Conservation (phyloP, 2,329 filamentous ascomycete species). For the Colletotrichum liriopes region DNA sequence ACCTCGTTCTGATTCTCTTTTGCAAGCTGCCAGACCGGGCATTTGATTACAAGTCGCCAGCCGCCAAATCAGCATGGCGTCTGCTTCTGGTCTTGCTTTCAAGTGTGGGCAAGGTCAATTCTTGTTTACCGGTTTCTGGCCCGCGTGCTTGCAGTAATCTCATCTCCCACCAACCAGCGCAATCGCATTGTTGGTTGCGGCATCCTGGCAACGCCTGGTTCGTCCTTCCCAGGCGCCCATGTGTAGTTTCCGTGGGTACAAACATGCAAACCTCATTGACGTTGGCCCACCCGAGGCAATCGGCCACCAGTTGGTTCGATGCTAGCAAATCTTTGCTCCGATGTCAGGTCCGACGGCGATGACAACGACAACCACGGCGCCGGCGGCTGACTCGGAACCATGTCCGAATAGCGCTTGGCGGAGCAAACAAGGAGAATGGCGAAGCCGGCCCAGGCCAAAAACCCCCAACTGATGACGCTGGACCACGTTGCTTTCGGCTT, state of each 20-base stretch:
- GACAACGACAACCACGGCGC: not conserved
- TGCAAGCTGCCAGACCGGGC: not conserved
- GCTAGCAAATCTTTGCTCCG: not conserved
- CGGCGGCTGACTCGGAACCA: constrained; percentile 33
- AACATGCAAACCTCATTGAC: not conserved
- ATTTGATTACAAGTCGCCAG: not conserved
- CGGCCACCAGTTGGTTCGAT: too few species aligned
- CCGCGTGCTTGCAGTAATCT: not conserved
- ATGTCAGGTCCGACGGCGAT: constrained; percentile 1
- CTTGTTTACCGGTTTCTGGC: not conserved
- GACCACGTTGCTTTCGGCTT: constrained; percentile 16
- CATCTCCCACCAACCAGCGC: not conserved
- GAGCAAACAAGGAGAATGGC: constrained; percentile 3
- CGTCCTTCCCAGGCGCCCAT: not conserved
- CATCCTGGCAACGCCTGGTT: not conserved
- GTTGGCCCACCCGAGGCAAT: not conserved
- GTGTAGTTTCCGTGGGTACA: not conserved
- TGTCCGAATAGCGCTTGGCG: constrained; percentile 14
- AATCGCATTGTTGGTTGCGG: constrained; percentile 1
- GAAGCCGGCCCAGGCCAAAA: not conserved
- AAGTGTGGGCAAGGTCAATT: not conserved
- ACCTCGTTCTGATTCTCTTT: not conserved
- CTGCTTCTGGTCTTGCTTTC: not conserved
- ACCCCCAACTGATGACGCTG: constrained; percentile 14
- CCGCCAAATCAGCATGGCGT: not conserved